Evolutionary conservation across 176 grass and related monocot genomes (phyloP), one percentile per base, ranked within the genome.

Genomic region (Oryza glaberrima): DNA sequence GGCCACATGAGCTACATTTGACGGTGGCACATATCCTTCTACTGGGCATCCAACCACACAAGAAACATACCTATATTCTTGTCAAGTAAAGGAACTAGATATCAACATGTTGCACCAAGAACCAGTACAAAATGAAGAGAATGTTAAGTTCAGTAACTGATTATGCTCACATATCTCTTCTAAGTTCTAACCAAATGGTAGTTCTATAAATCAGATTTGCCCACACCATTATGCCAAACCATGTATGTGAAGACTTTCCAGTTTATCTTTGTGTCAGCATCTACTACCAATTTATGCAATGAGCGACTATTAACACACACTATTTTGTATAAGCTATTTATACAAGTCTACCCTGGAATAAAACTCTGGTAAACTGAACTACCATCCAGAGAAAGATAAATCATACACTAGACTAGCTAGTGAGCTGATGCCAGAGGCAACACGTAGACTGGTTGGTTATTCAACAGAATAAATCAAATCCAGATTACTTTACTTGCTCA

Each of bases 41-140:
- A 94, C 67, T 25, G 96, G 96, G 60, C 96, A 98, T 22, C 96
- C 96, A 67, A 94, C 91, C 76, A 92, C 96, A 85, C 93, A 94
- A 69, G 93, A 94, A 36, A 94, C 90, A 17, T 94, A 94, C 82
- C 93, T 94, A 69, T 72, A 86, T 28, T 79, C 71, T 80, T 69
- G 43, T 43, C 77, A 70, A 46, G 36, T 10, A 67, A n/a, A 81
- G 19, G 11, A 81, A 51, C n/a, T 48, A 77, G 22, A 78, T 35
- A 84, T 82, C 56, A 88, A 75, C 32, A 77, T 54, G 16, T 15
- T 4, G 25, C 0, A 38, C 25, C 46, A 19, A 3, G 45, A 40
- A 87, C 19, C n/a, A 63, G 10, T 23, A 63, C 8, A 14, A 11
- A 54, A 54, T 16, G 52, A 58, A 58, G 54, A 58, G 5, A n/a